Conservation (phyloP, 345 rosid species). For the Clausena lansium region DNA sequence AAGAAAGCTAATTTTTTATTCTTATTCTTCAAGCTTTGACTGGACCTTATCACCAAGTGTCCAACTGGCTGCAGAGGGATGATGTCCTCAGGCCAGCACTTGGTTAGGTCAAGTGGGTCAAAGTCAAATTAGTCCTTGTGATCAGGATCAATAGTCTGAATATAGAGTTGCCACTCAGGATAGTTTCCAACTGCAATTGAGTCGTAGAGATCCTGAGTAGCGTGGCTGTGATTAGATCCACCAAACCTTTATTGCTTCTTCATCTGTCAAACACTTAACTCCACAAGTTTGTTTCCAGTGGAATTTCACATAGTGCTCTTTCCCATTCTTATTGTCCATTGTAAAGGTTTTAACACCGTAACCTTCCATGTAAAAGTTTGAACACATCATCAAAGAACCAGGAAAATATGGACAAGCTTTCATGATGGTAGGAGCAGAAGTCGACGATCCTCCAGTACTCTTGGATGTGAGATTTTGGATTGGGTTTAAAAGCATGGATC, state of each 20-base stretch:
- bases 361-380: conserved; percentile 98
- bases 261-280: conserved; percentile 69
- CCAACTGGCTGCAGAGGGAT: conserved; percentile 95
- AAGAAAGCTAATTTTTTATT: no score
- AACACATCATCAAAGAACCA: conserved; percentile 86
- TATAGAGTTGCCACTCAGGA: conserved; percentile 88
- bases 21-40: no score
- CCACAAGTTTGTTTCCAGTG: conserved; percentile 99
- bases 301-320: conserved; percentile 77
- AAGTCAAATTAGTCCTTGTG: conserved; percentile 78
- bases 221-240: conserved; percentile 96
- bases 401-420: conserved; percentile 80
- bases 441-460: conserved; percentile 95
- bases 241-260: conserved; percentile 86
- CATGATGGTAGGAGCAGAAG: conserved; percentile 90
- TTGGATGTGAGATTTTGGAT: conserved; percentile 91
- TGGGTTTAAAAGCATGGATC: conserved; percentile 93
- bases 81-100: conserved; percentile 96
- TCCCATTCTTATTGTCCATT: conserved; percentile 82
- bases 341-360: conserved; percentile 81
- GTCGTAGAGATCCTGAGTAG: conserved; percentile 88
- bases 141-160: conserved; percentile 86
- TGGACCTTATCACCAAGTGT: no score
- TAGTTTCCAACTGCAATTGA: conserved; percentile 92
- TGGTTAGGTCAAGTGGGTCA: conserved; percentile 95